Evolutionary conservation across 805 yeast species (phyloP).

Genomic region (Trichomonascus vanleenenianus): DNA sequence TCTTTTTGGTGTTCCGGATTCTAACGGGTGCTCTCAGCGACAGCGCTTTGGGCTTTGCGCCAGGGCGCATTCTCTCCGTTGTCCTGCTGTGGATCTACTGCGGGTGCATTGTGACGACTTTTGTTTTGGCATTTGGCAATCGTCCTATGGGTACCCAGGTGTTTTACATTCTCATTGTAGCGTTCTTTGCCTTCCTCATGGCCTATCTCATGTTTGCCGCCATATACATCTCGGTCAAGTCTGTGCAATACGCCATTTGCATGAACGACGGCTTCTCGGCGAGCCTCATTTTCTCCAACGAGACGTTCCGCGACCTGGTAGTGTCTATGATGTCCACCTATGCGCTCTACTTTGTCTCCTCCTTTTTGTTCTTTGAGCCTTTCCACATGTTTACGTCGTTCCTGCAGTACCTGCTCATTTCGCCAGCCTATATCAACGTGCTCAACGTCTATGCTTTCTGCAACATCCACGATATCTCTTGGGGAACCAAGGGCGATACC

Average conservation of each 20-base stretch:
- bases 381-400: conserved; percentile 88
- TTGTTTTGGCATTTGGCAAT: conserved; percentile 87
- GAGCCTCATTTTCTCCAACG: conserved; percentile 47
- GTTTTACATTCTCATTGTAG: conserved; percentile 66
- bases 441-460: conserved; percentile 92
- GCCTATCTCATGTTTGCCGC: conserved; percentile 84
- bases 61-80: conserved; percentile 72
- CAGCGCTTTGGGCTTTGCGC: conserved; percentile 49
- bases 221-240: conserved; percentile 64
- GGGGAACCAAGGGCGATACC: conserved; percentile 93
- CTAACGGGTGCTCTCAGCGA: conserved; percentile 73
- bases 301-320: conserved; percentile 75
- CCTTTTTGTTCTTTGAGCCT: conserved; percentile 80
- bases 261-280: conserved; percentile 35
- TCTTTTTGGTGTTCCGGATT: conserved; percentile 82
- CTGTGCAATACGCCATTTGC: conserved; percentile 51
- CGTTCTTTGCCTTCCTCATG: conserved; percentile 83
- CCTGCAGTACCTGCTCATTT: conserved; percentile 69
- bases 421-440: conserved; percentile 88
- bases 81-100: conserved; percentile 80
- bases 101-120: conserved; percentile 72
- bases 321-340: conserved; percentile 85
- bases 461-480: conserved; percentile 90
- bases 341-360: conserved; percentile 67
- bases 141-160: conserved; percentile 84